phyloP scores from a whole-genome alignment of 768 basidiomycete species.

The Tephrocybe sp. region DNA sequence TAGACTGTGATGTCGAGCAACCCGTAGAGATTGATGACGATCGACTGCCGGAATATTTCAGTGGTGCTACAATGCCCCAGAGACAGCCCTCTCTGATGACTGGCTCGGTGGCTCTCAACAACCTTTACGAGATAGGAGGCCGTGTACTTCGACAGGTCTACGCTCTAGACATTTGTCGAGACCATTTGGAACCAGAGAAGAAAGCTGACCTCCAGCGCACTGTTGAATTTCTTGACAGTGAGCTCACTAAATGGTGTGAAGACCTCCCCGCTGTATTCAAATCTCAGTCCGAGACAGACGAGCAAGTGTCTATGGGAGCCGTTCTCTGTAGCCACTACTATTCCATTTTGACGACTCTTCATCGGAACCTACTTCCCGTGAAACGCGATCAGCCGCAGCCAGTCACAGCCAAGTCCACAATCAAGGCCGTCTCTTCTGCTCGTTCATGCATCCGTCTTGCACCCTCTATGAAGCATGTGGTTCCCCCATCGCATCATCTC shows the following conservation, averaged over 20 bases:
- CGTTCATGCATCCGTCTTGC: slow-evolving; percentile 85
- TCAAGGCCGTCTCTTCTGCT: slow-evolving; percentile 81
- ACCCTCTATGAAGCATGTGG: slow-evolving; percentile 79
- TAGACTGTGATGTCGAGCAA: slow-evolving; percentile 87
- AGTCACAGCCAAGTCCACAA: slow-evolving; percentile 68
- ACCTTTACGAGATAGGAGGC: slow-evolving; percentile 83
- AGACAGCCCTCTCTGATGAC: slow-evolving; percentile 73
- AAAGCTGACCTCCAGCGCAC: slow-evolving; percentile 73
- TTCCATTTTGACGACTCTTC: slow-evolving; percentile 82
- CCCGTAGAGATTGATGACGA: slow-evolving; percentile 87
- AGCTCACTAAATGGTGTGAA: slow-evolving; percentile 83
- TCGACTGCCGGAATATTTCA: slow-evolving; percentile 67
- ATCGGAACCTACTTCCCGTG: slow-evolving; percentile 85
- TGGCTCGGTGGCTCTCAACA: slow-evolving; percentile 73
- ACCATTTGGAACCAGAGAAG: slow-evolving; percentile 70
- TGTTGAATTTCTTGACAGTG: slow-evolving; percentile 76
- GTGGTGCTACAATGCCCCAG: slow-evolving; percentile 56
- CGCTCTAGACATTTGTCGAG: slow-evolving; percentile 75
- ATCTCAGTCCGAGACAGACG: slow-evolving; percentile 67
- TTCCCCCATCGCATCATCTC: slow-evolving; percentile 83
- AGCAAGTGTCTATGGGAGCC: slow-evolving; percentile 84
- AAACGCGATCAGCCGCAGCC: slow-evolving; percentile 69
- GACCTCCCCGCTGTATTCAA: slow-evolving; percentile 75
- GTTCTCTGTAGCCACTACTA: slow-evolving; percentile 90
- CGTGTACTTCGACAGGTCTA: slow-evolving; percentile 82